Percentiles rank a stretch among this genome's conserved stretches.
Conservation (phyloP, 495 filamentous ascomycete genomes). For the Penicillium cataractarum region DNA sequence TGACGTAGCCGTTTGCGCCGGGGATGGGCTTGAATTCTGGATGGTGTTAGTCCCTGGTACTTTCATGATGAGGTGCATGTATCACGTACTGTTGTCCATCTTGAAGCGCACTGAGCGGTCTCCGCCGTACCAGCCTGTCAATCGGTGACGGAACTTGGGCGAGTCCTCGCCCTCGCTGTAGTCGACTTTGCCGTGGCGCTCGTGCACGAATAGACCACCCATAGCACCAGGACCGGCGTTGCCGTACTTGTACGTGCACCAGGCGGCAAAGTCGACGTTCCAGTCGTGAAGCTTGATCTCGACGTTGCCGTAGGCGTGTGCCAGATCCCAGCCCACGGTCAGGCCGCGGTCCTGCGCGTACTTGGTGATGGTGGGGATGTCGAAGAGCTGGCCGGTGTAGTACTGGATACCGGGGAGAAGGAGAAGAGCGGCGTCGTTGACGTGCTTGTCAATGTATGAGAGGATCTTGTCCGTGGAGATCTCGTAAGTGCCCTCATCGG, state of each 20-base stretch:
- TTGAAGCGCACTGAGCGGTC: constrained; percentile 74
- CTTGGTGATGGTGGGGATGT: constrained; percentile 83
- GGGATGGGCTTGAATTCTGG: constrained; percentile 72
- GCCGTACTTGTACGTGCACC: constrained; percentile 98
- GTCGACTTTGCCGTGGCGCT: constrained; percentile 63
- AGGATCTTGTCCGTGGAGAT: constrained; percentile 74
- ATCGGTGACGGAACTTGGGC: constrained; percentile 56
- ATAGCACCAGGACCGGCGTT: constrained; percentile 88
- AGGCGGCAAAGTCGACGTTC: constrained; percentile 92
- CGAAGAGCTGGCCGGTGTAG: constrained; percentile 89
- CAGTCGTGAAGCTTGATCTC: constrained; percentile 82
- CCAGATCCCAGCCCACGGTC: constrained; percentile 89
- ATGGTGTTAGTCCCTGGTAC: constrained; percentile 19
- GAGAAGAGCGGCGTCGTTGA: constrained; percentile 72
- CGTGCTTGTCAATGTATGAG: constrained; percentile 74
- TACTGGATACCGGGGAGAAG: constrained; percentile 93
- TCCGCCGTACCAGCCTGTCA: constrained; percentile 91
- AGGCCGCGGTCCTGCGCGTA: constrained; percentile 77
- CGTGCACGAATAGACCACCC: constrained; percentile 85
- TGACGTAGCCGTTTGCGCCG: constrained; percentile 63
- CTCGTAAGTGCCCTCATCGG: constrained; percentile 54
- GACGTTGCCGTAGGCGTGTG: constrained; percentile 93
- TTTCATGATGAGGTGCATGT: too few species aligned
- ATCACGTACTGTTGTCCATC: constrained; percentile 67
- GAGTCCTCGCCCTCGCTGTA: constrained; percentile 47